Conservation (phyloP, 2,329 filamentous ascomycete species). For the Calonectria multiphialidica region DNA sequence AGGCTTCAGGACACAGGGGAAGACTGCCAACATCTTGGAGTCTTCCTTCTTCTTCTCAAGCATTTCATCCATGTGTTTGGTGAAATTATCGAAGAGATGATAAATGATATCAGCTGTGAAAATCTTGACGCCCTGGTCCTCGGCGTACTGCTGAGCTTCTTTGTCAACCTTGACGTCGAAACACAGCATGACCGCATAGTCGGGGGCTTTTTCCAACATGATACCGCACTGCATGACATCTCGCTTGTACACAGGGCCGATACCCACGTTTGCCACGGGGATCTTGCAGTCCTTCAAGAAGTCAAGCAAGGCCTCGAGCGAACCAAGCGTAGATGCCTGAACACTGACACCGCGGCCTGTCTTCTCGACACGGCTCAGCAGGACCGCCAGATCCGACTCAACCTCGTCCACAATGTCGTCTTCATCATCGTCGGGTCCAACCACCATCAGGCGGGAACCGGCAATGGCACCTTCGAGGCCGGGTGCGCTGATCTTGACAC, state of each 20-base stretch:
- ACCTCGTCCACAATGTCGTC: constrained; percentile 97
- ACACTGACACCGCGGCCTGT: constrained; percentile 95
- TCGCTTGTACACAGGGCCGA: constrained; percentile 97
- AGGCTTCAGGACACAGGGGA: constrained; percentile 91
- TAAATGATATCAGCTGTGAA: constrained; percentile 99
- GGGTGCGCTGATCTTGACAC: constrained; percentile 98
- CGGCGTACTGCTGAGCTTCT: constrained; percentile 90
- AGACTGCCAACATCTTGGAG: constrained; percentile 93
- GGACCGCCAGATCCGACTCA: constrained; percentile 90
- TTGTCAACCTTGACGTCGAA: constrained; percentile 99
- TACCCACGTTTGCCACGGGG: constrained; percentile 95
- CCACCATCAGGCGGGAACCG: constrained; percentile 92
- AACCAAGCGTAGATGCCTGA: constrained; percentile 96
- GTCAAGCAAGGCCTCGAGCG: constrained; percentile 93
- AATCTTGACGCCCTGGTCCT: constrained; percentile 95
- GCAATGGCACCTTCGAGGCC: constrained; percentile 96
- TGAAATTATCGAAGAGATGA: constrained; percentile 97
- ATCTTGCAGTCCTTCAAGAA: constrained; percentile 98
- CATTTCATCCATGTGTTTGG: constrained; percentile 90
- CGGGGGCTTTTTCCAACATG: constrained; percentile 95
- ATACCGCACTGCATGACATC: constrained; percentile 96
- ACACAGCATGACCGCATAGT: constrained; percentile 99
- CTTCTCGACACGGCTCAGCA: constrained; percentile 92
- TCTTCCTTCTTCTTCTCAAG: constrained; percentile 96
- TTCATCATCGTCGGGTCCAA: constrained; percentile 95